A percentile compares a stretch with the other conserved stretches of the same genome.
Evolutionary conservation across 2,329 filamentous ascomycete genomes (phyloP).

Genomic region (Microdochium trichocladiopsis): DNA sequence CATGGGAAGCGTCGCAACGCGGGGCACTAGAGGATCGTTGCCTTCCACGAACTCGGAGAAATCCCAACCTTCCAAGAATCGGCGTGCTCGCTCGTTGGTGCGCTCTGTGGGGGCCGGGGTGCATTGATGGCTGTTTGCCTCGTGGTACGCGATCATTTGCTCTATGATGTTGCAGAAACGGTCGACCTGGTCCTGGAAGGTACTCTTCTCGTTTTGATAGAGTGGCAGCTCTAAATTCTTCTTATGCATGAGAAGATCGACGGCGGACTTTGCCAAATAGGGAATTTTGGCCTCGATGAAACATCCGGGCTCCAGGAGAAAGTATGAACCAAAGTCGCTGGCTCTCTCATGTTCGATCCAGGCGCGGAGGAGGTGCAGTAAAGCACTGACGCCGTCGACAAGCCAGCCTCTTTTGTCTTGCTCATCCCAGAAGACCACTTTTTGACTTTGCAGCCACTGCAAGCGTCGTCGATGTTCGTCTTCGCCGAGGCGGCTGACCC

Average conservation of each 20-base stretch:
- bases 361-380: conserved; percentile 26
- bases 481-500: not conserved
- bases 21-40: conserved; percentile 12
- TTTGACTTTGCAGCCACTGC: not conserved
- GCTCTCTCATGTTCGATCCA: conserved; percentile 16
- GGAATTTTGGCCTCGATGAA: conserved; percentile 1
- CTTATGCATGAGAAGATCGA: conserved; percentile 2
- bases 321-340: conserved; percentile 6
- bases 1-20: conserved; percentile 10
- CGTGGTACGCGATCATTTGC: conserved; percentile 17
- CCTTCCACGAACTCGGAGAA: conserved; percentile 17
- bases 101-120: no score
- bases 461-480: not conserved
- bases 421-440: conserved; percentile 24
- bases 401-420: conserved; percentile 25
- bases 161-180: conserved; percentile 17
- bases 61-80: conserved; percentile 15
- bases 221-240: conserved; percentile 6
- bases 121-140: conserved; percentile 4
- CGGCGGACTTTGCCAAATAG: not conserved
- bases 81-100: conserved; percentile 6
- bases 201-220: conserved; percentile 7
- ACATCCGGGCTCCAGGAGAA: conserved; percentile 5
- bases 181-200: conserved; percentile 15
- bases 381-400: conserved; percentile 23